Percentiles rank a stretch among this genome's conserved stretches.
Evolutionary conservation across 768 basidiomycete genomes (phyloP).

Genomic region (Phaffia australis): DNA sequence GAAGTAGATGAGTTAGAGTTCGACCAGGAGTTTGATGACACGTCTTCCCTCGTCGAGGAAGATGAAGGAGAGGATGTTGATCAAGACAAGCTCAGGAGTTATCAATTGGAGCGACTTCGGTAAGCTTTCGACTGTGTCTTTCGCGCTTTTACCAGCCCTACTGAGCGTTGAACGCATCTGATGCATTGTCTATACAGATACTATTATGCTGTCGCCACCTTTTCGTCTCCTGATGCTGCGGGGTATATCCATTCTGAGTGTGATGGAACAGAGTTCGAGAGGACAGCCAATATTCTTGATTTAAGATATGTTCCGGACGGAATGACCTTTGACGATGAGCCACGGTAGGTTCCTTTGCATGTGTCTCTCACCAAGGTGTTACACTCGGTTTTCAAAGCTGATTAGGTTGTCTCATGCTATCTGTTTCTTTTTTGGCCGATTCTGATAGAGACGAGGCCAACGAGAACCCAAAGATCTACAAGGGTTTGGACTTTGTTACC

Average conservation of each 20-base stretch:
- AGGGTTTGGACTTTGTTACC: conserved; percentile 78
- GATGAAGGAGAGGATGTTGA: conserved; percentile 60
- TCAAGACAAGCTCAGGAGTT: conserved; percentile 72
- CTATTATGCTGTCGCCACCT: conserved; percentile 88
- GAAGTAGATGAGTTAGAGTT: conserved; percentile 29
- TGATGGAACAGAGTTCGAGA: conserved; percentile 88
- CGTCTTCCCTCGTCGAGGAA: conserved; percentile 38
- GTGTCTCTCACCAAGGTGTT: conserved; percentile 21
- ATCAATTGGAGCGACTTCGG: conserved; percentile 88
- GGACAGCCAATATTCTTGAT: conserved; percentile 91
- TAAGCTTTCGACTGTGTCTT: conserved; percentile 37
- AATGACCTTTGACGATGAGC: conserved; percentile 71
- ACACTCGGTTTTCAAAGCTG: conserved; percentile 31
- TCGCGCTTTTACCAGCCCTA: background rate
- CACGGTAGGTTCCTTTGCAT: conserved; percentile 45
- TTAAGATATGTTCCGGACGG: conserved; percentile 84
- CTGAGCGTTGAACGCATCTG: conserved; percentile 4
- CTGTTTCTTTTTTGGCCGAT: background rate
- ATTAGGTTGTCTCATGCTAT: background rate
- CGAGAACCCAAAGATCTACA: conserved; percentile 42
- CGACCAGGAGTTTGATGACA: conserved; percentile 36
- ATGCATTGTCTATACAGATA: conserved; percentile 48
- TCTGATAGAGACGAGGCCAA: conserved; percentile 62
- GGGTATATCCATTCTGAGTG: conserved; percentile 71
- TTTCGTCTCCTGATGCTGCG: conserved; percentile 65